Conservation (phyloP, 306 rosid species). For the Argentina anserina region DNA sequence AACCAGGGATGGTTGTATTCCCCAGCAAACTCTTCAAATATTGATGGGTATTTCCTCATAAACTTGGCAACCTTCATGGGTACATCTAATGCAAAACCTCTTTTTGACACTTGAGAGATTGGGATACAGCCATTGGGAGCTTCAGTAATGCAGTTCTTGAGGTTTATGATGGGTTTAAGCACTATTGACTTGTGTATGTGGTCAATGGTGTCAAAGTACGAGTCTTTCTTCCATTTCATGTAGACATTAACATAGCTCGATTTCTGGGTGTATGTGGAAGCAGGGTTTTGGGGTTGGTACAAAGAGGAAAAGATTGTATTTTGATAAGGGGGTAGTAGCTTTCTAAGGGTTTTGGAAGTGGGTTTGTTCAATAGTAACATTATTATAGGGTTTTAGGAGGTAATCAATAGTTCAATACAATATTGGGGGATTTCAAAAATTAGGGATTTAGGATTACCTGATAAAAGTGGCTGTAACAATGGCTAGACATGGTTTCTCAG, state of each 20-base stretch:
- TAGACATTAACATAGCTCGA: slow-evolving; percentile 68
- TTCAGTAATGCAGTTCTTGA: slow-evolving; percentile 62
- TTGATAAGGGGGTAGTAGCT: slow-evolving; percentile 20
- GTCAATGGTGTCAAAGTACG: slow-evolving; percentile 63
- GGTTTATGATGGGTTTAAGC: slow-evolving; percentile 63
- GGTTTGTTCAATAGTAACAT: no score
- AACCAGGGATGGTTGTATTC: slow-evolving; percentile 80
- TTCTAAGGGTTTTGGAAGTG: slow-evolving; percentile 32
- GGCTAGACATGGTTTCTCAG: no score
- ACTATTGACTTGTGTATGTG: slow-evolving; percentile 58
- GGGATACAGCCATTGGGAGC: slow-evolving; percentile 73
- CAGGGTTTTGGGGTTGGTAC: slow-evolving; percentile 20
- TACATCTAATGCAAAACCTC: slow-evolving; percentile 51
- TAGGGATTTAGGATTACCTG: no score
- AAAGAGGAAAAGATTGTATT: slow-evolving; percentile 19
- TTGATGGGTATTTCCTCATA: slow-evolving; percentile 76
- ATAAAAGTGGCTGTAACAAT: no score
- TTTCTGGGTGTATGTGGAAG: slow-evolving; percentile 39
- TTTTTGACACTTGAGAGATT: slow-evolving; percentile 68
- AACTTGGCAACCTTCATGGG: slow-evolving; percentile 73
- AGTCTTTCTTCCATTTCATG: slow-evolving; percentile 90
- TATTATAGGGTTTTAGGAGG: no score
- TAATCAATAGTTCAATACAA: no score
- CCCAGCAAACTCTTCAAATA: slow-evolving; percentile 78
- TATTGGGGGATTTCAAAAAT: no score